These are phyloP conservation scores for Arthrinium puccinioides DNA, from an alignment of 2,329 filamentous ascomycete species.

Conservation along the genomic window DNA sequence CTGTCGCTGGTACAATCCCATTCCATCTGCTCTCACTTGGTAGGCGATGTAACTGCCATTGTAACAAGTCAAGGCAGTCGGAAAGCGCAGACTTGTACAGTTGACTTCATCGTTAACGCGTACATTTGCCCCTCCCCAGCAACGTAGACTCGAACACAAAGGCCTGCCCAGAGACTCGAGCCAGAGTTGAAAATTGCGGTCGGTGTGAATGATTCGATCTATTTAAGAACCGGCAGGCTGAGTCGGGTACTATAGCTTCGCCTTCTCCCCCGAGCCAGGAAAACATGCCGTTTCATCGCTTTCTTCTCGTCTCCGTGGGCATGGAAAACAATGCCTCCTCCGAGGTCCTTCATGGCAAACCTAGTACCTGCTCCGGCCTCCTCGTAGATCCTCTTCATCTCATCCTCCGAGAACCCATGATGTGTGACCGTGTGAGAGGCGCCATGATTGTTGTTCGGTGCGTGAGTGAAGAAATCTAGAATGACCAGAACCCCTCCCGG, in stretches of 20 bases:
- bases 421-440: slow-evolving; percentile 49
- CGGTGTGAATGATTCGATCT: too few species aligned
- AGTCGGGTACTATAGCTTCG: neutral
- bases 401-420: slow-evolving; percentile 56
- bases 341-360: slow-evolving; percentile 51
- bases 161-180: too few species aligned
- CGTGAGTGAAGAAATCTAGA: slow-evolving; percentile 58
- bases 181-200: too few species aligned
- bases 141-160: too few species aligned
- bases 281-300: slow-evolving; percentile 32
- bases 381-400: slow-evolving; percentile 54
- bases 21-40: too few species aligned
- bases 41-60: too few species aligned
- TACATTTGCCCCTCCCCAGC: too few species aligned
- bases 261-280: slow-evolving; percentile 39
- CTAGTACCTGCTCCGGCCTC: slow-evolving; percentile 49
- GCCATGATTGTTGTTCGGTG: slow-evolving; percentile 11
- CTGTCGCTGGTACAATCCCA: too few species aligned
- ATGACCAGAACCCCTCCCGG: slow-evolving; percentile 62
- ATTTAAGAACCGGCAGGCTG: too few species aligned
- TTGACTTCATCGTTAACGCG: too few species aligned
- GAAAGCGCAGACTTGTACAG: too few species aligned
- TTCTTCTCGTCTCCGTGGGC: slow-evolving; percentile 23
- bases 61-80: too few species aligned
- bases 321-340: slow-evolving; percentile 42